A percentile compares a stretch with the other conserved stretches of the same genome.
Conservation (phyloP, 78 protist species). For the Pigoraptor vietnamica region DNA sequence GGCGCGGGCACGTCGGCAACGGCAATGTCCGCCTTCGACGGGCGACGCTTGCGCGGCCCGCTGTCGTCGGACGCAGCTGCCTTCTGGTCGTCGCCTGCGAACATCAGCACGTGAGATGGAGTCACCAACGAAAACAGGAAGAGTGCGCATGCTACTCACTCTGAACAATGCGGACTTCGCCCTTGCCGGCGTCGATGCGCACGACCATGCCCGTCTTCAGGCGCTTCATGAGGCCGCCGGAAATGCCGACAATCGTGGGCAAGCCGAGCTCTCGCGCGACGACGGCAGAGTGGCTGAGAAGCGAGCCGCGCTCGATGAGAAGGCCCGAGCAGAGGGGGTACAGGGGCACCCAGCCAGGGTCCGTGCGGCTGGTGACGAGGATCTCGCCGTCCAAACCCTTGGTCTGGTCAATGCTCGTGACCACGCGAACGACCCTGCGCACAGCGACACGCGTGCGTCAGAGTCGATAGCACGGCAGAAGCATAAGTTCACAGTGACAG, state of each 20-base stretch:
- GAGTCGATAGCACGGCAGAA: too few relatives aligned
- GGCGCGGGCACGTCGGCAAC: too few relatives aligned
- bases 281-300: slow-evolving; percentile 5
- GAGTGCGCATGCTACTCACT: too few relatives aligned
- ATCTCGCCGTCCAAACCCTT: neutral
- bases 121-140: too few relatives aligned
- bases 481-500: too few relatives aligned
- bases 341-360: slow-evolving; percentile 3
- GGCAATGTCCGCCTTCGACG: too few relatives aligned
- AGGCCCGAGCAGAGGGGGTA: neutral
- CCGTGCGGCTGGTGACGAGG: slow-evolving; percentile 13
- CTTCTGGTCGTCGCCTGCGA: too few relatives aligned
- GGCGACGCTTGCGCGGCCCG: too few relatives aligned
- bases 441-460: neutral
- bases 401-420: neutral
- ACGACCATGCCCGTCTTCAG: neutral
- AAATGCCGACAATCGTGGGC: slow-evolving; percentile 6
- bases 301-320: slow-evolving; percentile 1
- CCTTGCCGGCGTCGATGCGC: slow-evolving; percentile 1
- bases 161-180: neutral
- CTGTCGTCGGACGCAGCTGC: too few relatives aligned
- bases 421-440: neutral
- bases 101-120: too few relatives aligned
- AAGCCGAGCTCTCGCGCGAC: slow-evolving; percentile 14
- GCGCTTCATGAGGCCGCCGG: slow-evolving; percentile 1